A percentile compares a stretch with the other conserved stretches of the same genome.
phyloP scores from a whole-genome alignment of 1,139 yeast genomes.

The Lodderomyces parapsilosis region DNA sequence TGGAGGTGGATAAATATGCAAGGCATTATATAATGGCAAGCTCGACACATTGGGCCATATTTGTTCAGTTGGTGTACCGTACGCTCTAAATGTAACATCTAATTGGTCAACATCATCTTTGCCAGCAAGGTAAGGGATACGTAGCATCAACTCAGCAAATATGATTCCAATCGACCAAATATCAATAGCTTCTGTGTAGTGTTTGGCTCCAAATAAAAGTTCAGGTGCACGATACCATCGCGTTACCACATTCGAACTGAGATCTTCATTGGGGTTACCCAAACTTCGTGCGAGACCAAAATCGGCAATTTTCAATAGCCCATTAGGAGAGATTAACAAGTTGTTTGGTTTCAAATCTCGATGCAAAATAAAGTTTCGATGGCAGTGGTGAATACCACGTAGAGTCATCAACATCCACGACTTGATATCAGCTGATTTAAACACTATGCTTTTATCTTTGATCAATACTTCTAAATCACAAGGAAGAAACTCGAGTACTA shows the following conservation, averaged over 20 bases:
- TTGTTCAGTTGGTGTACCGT: constrained; percentile 93
- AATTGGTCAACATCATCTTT: constrained; percentile 86
- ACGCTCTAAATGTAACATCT: constrained; percentile 86
- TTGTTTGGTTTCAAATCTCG: constrained; percentile 87
- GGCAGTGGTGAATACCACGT: constrained; percentile 94
- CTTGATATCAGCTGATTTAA: constrained; percentile 85
- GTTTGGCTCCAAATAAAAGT: constrained; percentile 80
- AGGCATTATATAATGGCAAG: constrained; percentile 71
- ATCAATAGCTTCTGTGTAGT: constrained; percentile 86
- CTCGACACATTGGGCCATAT: constrained; percentile 89
- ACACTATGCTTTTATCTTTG: constrained; percentile 73
- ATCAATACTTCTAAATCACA: constrained; percentile 89
- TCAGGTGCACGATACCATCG: constrained; percentile 98
- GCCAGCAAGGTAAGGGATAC: constrained; percentile 95
- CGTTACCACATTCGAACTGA: constrained; percentile 93
- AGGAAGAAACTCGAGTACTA: constrained; percentile 89
- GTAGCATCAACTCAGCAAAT: constrained; percentile 93
- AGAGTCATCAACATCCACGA: constrained; percentile 93
- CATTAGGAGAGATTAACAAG: constrained; percentile 78
- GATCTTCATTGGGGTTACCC: constrained; percentile 73
- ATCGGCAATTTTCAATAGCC: constrained; percentile 91
- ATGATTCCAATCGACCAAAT: constrained; percentile 94
- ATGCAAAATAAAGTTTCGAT: constrained; percentile 83
- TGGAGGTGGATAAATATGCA: constrained; percentile 80
- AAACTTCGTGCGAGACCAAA: constrained; percentile 90